These are phyloP conservation scores for Boletus huronensis DNA, from an alignment of 768 basidiomycete genomes.

Conservation along the genomic window DNA sequence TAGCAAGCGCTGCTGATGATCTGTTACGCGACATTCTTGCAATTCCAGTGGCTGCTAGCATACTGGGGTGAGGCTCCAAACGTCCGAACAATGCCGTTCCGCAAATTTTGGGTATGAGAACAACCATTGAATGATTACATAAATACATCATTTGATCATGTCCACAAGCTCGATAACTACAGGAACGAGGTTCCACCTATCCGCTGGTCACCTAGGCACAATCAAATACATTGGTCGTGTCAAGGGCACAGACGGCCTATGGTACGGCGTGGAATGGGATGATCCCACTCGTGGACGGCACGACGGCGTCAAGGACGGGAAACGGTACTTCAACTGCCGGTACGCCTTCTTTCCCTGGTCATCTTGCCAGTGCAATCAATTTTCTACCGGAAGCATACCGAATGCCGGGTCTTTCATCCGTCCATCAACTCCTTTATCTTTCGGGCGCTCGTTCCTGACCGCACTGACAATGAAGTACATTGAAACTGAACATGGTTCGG, in stretches of 20 bases:
- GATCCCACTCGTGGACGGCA: constrained; percentile 82
- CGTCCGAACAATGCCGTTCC: too few relatives aligned
- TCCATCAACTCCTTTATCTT: constrained; percentile 50
- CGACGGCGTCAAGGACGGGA: constrained; percentile 75
- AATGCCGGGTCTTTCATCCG: constrained; percentile 81
- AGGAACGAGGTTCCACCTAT: constrained; percentile 53
- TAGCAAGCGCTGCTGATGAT: constrained; percentile 26
- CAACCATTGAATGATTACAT: constrained; percentile 13
- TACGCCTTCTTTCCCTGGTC: constrained; percentile 33
- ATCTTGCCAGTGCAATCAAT: constrained; percentile 7
- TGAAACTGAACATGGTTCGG: constrained; percentile 52
- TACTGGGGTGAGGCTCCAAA: too few relatives aligned
- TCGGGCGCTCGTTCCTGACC: constrained; percentile 68
- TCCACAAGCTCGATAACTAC: constrained; percentile 27
- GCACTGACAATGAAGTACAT: constrained; percentile 80
- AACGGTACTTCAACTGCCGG: constrained; percentile 76
- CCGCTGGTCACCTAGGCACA: constrained; percentile 57
- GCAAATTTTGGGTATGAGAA: constrained; percentile 11
- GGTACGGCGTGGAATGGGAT: constrained; percentile 99
- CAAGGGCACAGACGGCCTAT: constrained; percentile 58
- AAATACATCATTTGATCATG: constrained; percentile 11
- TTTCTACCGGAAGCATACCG: constrained; percentile 42
- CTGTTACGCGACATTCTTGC: constrained; percentile 30
- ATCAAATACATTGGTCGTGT: constrained; percentile 68
- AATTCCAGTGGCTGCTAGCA: constrained; percentile 26